These are phyloP conservation scores for Colletotrichum chlorophyti DNA, from an alignment of 2,329 filamentous ascomycete genomes.

Conservation along the genomic window DNA sequence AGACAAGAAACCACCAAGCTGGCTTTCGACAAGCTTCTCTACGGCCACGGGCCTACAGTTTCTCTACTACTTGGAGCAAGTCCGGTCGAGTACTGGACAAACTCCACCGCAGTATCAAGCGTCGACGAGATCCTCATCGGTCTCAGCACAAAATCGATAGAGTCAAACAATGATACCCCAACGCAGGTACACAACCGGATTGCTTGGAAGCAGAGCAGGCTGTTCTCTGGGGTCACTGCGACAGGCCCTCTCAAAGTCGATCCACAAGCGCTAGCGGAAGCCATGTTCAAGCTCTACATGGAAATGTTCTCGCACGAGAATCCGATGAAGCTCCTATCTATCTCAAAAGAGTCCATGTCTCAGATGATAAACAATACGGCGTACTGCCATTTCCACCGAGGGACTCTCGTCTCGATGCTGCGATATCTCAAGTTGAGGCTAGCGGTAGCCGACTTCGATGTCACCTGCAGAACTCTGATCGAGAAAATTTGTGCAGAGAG, in stretches of 20 bases:
- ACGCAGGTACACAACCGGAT: slow-evolving; percentile 38
- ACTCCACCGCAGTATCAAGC: slow-evolving; percentile 47
- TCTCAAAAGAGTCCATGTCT: slow-evolving; percentile 13
- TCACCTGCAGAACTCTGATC: slow-evolving; percentile 38
- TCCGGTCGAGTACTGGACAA: slow-evolving; percentile 58
- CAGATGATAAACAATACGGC: slow-evolving; percentile 17
- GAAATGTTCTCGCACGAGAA: slow-evolving; percentile 53
- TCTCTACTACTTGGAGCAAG: slow-evolving; percentile 58
- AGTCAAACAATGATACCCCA: neutral
- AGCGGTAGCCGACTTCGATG: slow-evolving; percentile 40
- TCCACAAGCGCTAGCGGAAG: slow-evolving; percentile 42
- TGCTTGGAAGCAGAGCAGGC: slow-evolving; percentile 44
- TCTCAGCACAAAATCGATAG: slow-evolving; percentile 9
- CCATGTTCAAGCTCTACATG: slow-evolving; percentile 50
- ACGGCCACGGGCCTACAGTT: slow-evolving; percentile 53
- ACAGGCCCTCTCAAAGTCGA: slow-evolving; percentile 40
- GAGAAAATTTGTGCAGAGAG: slow-evolving; percentile 39
- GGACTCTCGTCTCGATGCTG: slow-evolving; percentile 47
- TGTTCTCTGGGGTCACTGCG: slow-evolving; percentile 37
- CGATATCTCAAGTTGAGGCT: slow-evolving; percentile 43
- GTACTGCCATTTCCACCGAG: slow-evolving; percentile 44
- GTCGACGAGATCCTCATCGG: slow-evolving; percentile 46
- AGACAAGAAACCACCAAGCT: slow-evolving; percentile 34
- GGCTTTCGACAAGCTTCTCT: slow-evolving; percentile 49
- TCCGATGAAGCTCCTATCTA: slow-evolving; percentile 18